Percentiles rank a stretch among this genome's conserved stretches.
phyloP scores from a whole-genome alignment of 805 yeast genomes.

The Martiniozyma abietophila region DNA sequence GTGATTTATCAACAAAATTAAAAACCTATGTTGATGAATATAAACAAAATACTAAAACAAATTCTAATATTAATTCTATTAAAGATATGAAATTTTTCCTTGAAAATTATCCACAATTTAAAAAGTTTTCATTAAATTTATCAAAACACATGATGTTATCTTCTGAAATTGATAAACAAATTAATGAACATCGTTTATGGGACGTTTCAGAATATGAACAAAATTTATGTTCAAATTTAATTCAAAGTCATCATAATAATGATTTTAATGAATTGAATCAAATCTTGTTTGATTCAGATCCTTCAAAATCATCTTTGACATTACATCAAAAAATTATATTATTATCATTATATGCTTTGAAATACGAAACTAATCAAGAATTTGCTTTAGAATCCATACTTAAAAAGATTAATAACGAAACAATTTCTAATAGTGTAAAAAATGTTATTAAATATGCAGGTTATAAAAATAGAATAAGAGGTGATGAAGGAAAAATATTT shows the following conservation, averaged over 20 bases:
- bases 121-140: conserved; percentile 77
- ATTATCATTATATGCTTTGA: conserved; percentile 62
- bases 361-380: conserved; percentile 48
- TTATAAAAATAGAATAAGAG: conserved; percentile 30
- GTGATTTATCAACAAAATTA: conserved; percentile 84
- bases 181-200: conserved; percentile 60
- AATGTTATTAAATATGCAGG: conserved; percentile 40
- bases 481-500: conserved; percentile 26
- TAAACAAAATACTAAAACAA: conserved; percentile 68
- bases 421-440: conserved; percentile 32
- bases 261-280: conserved; percentile 51
- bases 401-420: conserved; percentile 28
- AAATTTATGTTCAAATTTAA: conserved; percentile 57
- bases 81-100: conserved; percentile 86
- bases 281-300: conserved; percentile 32
- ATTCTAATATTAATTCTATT: conserved; percentile 63
- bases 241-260: conserved; percentile 30
- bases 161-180: conserved; percentile 72
- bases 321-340: conserved; percentile 55
- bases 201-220: conserved; percentile 88
- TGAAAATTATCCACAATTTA: conserved; percentile 90
- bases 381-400: conserved; percentile 34
- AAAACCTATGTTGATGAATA: conserved; percentile 78
- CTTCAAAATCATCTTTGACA: too few species aligned
- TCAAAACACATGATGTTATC: conserved; percentile 88